Evolutionary conservation across 1,284 basidiomycete species (phyloP).

Genomic region (Fistulinella cinereoalba): DNA sequence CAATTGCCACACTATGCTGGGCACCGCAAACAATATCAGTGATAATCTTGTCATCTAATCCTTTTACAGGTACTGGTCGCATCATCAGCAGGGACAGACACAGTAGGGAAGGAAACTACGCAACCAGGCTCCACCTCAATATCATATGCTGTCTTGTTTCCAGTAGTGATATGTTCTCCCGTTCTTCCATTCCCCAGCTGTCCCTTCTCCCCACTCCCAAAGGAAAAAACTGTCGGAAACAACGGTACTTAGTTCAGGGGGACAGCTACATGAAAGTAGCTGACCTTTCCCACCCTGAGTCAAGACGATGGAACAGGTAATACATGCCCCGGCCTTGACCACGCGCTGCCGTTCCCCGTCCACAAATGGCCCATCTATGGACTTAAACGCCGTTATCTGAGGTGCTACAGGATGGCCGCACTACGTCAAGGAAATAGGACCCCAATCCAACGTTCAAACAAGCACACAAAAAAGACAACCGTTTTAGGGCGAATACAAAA

Average conservation of each 20-base stretch:
- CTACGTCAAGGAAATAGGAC: slow-evolving; percentile 34
- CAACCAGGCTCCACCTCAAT: slow-evolving; percentile 74
- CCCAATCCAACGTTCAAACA: background rate
- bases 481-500: background rate
- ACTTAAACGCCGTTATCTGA: slow-evolving; percentile 65
- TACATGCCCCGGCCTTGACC: slow-evolving; percentile 74
- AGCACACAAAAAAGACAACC: background rate
- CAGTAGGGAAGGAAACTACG: slow-evolving; percentile 3
- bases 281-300: slow-evolving; percentile 75
- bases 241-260: no score
- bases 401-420: slow-evolving; percentile 68
- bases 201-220: slow-evolving; percentile 91
- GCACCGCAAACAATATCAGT: slow-evolving; percentile 81
- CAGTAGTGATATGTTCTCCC: slow-evolving; percentile 83
- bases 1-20: slow-evolving; percentile 83
- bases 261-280: slow-evolving; percentile 8
- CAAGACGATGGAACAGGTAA: slow-evolving; percentile 81
- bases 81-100: slow-evolving; percentile 10
- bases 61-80: slow-evolving; percentile 62
- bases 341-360: slow-evolving; percentile 62
- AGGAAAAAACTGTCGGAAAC: slow-evolving; percentile 66
- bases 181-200: slow-evolving; percentile 91
- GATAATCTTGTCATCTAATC: slow-evolving; percentile 73
- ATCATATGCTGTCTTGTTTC: slow-evolving; percentile 80
- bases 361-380: slow-evolving; percentile 54